A percentile compares a stretch with the other conserved stretches of the same genome.
Conservation (phyloP, 1,284 basidiomycete species). For the Exsudoporus floridanus region DNA sequence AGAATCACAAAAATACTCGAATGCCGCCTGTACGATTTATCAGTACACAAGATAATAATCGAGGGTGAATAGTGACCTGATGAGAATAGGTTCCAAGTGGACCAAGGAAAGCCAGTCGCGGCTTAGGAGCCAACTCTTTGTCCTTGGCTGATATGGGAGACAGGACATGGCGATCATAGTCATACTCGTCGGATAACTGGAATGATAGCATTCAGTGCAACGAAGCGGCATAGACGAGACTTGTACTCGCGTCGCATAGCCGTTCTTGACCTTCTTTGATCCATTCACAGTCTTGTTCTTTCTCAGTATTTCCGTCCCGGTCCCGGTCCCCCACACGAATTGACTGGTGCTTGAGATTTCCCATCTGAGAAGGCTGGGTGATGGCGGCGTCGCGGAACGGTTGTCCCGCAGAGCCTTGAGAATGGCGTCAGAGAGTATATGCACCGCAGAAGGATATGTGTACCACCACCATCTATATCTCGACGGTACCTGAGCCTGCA, state of each 20-base stretch:
- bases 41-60: background rate
- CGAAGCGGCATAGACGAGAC: conserved; percentile 7
- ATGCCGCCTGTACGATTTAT: conserved; percentile 51
- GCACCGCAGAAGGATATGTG: conserved; percentile 19
- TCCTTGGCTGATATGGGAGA: conserved; percentile 58
- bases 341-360: conserved; percentile 84
- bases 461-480: conserved; percentile 72
- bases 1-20: conserved; percentile 51
- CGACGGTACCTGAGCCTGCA: conserved; percentile 60
- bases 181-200: conserved; percentile 81
- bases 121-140: conserved; percentile 56
- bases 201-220: conserved; percentile 9
- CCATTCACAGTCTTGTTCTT: conserved; percentile 65
- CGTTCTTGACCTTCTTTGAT: conserved; percentile 77
- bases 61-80: conserved; percentile 46
- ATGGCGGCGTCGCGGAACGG: conserved; percentile 65
- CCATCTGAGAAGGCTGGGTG: conserved; percentile 84
- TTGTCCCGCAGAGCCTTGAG: conserved; percentile 55
- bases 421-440: conserved; percentile 14
- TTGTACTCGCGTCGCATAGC: conserved; percentile 61
- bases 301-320: conserved; percentile 56
- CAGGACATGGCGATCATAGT: conserved; percentile 71
- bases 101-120: conserved; percentile 54
- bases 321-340: conserved; percentile 67
- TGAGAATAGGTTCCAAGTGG: conserved; percentile 77